Evolutionary conservation across 1,284 basidiomycete species (phyloP).

Genomic region (Tylopilus orsonianus): DNA sequence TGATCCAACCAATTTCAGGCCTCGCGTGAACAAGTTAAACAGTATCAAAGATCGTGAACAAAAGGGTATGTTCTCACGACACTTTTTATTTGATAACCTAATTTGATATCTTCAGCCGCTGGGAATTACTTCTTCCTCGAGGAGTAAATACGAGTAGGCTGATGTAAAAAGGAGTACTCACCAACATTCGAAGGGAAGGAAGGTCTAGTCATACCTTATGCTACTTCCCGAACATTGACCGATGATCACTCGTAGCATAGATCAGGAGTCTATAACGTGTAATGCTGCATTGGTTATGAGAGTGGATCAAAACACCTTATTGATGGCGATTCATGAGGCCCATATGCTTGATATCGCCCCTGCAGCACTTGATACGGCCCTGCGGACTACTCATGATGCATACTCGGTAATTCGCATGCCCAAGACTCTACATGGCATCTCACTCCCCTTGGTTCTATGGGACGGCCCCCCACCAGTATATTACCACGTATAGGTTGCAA

Average conservation of each 20-base stretch:
- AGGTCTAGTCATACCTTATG: slow-evolving; percentile 15
- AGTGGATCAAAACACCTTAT: slow-evolving; percentile 9
- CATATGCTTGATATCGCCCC: slow-evolving; percentile 1
- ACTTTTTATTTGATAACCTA: slow-evolving; percentile 8
- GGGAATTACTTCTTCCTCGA: slow-evolving; percentile 93
- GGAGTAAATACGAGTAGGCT: slow-evolving; percentile 45
- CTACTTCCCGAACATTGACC: slow-evolving; percentile 11
- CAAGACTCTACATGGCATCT: background rate
- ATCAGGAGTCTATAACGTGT: slow-evolving; percentile 12
- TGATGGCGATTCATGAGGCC: slow-evolving; percentile 4
- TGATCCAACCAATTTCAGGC: slow-evolving; percentile 92
- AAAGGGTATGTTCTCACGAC: slow-evolving; percentile 60
- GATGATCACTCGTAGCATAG: slow-evolving; percentile 12
- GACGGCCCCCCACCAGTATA: background rate
- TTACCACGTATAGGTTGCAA: background rate
- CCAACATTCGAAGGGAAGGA: slow-evolving; percentile 6
- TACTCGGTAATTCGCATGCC: background rate
- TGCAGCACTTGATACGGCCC: background rate
- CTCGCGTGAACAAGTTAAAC: slow-evolving; percentile 91
- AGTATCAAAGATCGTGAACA: slow-evolving; percentile 95
- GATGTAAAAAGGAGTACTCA: background rate
- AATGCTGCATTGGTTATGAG: slow-evolving; percentile 12
- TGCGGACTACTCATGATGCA: background rate
- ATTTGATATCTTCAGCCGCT: slow-evolving; percentile 44
- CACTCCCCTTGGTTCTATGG: background rate